Evolutionary conservation across 1,139 yeast species (phyloP).

Genomic region (Scheffersomyces parashehatae): DNA sequence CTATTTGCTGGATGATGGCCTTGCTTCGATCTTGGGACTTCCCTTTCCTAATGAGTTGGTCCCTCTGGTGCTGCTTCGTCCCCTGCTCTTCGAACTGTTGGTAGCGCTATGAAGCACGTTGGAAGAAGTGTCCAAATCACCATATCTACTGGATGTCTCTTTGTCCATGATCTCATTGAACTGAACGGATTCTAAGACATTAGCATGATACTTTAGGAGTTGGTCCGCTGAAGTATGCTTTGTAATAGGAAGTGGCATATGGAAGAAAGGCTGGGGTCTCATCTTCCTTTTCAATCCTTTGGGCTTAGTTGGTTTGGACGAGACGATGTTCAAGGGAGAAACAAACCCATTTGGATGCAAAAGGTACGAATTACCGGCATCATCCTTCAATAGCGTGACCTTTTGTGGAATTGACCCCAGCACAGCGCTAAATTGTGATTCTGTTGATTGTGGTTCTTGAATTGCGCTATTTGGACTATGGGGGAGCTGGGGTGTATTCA

Average conservation of each 20-base stretch:
- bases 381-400: not conserved
- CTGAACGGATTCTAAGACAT: constrained; percentile 23
- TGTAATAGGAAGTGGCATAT: constrained; percentile 15
- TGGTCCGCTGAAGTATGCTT: constrained; percentile 18
- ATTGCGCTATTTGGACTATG: not conserved
- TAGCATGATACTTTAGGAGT: constrained; percentile 23
- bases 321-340: constrained; percentile 1
- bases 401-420: not conserved
- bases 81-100: constrained; percentile 6
- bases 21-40: not conserved
- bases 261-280: constrained; percentile 9
- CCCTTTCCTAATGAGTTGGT: not conserved
- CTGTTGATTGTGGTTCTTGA: not conserved
- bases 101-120: constrained; percentile 18
- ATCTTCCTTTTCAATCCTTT: constrained; percentile 5
- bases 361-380: constrained; percentile 7
- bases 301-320: not conserved
- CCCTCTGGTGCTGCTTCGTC: not conserved
- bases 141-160: constrained; percentile 26
- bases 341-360: constrained; percentile 15
- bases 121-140: constrained; percentile 27
- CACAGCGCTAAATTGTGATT: not conserved
- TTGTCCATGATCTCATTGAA: constrained; percentile 19
- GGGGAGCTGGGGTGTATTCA: not conserved
- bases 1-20: not conserved